A percentile compares a stretch with the other conserved stretches of the same genome.
Conservation (phyloP, 306 rosid species). For the Vachellia collinsii region DNA sequence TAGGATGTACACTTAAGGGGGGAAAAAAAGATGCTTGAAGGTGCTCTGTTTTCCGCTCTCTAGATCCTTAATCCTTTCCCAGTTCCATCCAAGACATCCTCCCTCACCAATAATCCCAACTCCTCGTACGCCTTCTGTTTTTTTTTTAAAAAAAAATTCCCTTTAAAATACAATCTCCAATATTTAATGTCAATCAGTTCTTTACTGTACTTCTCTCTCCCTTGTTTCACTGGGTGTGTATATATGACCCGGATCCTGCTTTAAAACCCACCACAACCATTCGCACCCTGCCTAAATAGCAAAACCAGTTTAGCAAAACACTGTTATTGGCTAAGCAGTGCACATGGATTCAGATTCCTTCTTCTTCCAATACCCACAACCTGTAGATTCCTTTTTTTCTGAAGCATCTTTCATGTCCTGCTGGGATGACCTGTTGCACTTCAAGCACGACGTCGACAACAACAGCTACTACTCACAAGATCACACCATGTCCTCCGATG, state of each 20-base stretch:
- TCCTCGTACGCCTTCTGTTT: not conserved
- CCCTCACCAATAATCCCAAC: conserved; percentile 38
- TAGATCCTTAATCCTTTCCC: not conserved
- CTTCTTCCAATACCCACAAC: conserved; percentile 31
- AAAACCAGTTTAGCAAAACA: not conserved
- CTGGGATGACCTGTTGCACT: conserved; percentile 36
- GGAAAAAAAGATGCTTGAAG: too few relatives aligned
- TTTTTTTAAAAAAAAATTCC: too few relatives aligned
- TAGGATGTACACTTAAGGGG: too few relatives aligned
- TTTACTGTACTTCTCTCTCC: conserved; percentile 5
- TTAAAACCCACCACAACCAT: not conserved
- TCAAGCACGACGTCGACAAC: not conserved
- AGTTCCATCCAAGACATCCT: conserved; percentile 36
- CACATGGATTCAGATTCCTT: conserved; percentile 42
- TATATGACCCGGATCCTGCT: not conserved
- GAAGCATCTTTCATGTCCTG: not conserved
- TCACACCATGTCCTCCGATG: not conserved
- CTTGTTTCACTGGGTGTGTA: conserved; percentile 29
- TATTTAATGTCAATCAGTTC: conserved; percentile 2
- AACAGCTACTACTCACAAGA: conserved; percentile 1
- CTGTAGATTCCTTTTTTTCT: conserved; percentile 13
- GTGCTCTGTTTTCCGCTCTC: not conserved
- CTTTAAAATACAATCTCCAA: not conserved
- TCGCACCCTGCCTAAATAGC: not conserved
- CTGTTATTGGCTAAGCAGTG: too few relatives aligned